phyloP scores from a whole-genome alignment of 2,329 filamentous ascomycete genomes.

The Echinosphaeria canescens region DNA sequence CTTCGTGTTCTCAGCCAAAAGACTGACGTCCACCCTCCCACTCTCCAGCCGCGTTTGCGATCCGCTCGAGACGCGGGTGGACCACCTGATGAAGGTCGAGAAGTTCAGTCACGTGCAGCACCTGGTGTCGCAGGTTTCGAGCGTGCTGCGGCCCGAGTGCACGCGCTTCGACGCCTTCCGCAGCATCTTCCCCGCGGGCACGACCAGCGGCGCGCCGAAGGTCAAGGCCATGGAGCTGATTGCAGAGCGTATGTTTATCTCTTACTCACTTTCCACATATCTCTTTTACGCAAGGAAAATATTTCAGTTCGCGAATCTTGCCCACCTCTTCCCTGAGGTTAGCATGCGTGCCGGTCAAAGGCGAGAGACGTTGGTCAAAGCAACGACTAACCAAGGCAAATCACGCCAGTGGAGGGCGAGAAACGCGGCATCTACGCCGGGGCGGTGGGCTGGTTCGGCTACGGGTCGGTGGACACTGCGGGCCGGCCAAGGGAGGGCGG shows the following conservation, averaged over 20 bases:
- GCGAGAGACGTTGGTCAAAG: too few relatives aligned
- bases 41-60: slow-evolving; percentile 90
- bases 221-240: slow-evolving; percentile 96
- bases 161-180: slow-evolving; percentile 91
- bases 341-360: too few relatives aligned
- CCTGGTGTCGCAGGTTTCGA: slow-evolving; percentile 86
- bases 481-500: slow-evolving; percentile 47
- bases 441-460: slow-evolving; percentile 93
- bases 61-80: slow-evolving; percentile 71
- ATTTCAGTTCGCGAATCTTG: too few relatives aligned
- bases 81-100: slow-evolving; percentile 85
- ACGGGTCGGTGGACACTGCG: slow-evolving; percentile 40
- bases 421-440: slow-evolving; percentile 92
- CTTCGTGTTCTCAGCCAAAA: too few relatives aligned
- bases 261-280: too few relatives aligned
- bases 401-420: slow-evolving; percentile 67
- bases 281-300: too few relatives aligned
- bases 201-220: slow-evolving; percentile 88
- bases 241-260: too few relatives aligned
- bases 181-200: slow-evolving; percentile 92
- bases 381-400: too few relatives aligned
- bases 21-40: too few relatives aligned
- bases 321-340: too few relatives aligned
- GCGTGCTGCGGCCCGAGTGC: slow-evolving; percentile 62
- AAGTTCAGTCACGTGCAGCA: slow-evolving; percentile 96